Percentiles rank a stretch among this genome's conserved stretches.
Conservation (phyloP, 2,329 filamentous ascomycete genomes). For the Lithohypha guttulata region DNA sequence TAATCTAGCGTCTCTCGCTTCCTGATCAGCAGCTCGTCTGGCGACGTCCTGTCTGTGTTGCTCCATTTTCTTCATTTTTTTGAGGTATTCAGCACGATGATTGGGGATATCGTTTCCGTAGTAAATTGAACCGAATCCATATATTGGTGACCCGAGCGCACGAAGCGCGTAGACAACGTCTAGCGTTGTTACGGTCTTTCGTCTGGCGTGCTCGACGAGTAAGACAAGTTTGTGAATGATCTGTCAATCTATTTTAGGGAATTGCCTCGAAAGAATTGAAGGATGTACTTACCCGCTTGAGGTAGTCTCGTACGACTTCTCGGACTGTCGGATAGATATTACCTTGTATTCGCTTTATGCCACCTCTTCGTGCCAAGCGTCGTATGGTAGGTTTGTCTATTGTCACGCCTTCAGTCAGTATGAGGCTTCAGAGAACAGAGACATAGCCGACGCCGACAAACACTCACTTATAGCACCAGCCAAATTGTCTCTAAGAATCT, state of each 20-base stretch:
- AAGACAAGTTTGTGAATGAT: too few relatives aligned
- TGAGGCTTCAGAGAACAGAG: too few relatives aligned
- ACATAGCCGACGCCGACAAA: too few relatives aligned
- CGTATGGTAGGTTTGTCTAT: slow-evolving; percentile 19
- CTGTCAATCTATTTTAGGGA: too few relatives aligned
- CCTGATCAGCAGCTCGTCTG: too few relatives aligned
- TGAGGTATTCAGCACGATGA: background rate
- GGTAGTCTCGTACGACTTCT: slow-evolving; percentile 14
- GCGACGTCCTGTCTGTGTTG: too few relatives aligned
- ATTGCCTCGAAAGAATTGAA: too few relatives aligned
- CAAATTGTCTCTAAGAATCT: too few relatives aligned
- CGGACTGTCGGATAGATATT: slow-evolving; percentile 25
- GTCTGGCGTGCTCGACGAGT: slow-evolving; percentile 19
- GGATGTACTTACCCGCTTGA: slow-evolving; percentile 20
- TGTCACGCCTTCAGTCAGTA: too few relatives aligned
- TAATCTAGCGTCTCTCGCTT: too few relatives aligned
- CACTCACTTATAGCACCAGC: too few relatives aligned
- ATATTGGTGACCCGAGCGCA: slow-evolving; percentile 13
- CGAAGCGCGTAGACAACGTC: slow-evolving; percentile 14
- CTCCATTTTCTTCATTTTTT: background rate
- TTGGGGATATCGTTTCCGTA: background rate
- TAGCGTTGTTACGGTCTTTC: slow-evolving; percentile 12
- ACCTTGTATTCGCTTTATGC: slow-evolving; percentile 24
- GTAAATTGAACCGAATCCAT: background rate
- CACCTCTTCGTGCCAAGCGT: slow-evolving; percentile 29